Evolutionary conservation across 805 yeast genomes (phyloP).

Genomic region (Komagataella mondaviorum): DNA sequence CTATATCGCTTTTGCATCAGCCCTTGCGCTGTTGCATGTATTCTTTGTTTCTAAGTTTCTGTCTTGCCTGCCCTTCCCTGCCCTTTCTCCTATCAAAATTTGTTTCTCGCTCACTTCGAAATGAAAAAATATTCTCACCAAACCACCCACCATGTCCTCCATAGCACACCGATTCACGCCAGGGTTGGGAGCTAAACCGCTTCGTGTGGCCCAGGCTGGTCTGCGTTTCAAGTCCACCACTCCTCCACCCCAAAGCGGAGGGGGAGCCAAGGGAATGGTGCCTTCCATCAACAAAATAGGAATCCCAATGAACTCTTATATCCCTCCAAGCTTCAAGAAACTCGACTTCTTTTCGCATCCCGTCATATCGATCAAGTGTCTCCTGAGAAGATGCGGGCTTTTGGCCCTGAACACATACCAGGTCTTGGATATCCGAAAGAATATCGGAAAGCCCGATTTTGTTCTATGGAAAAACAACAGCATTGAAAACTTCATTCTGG

Average conservation of each 20-base stretch:
- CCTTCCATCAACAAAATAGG: slow-evolving; percentile 16
- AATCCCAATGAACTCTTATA: slow-evolving; percentile 23
- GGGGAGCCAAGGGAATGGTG: neutral
- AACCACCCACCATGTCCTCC: neutral
- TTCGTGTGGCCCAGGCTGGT: neutral
- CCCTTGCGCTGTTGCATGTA: too few relatives aligned
- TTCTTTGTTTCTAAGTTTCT: neutral
- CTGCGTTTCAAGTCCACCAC: neutral
- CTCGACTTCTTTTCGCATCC: slow-evolving; percentile 27
- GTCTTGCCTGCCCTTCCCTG: neutral
- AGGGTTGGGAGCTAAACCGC: neutral
- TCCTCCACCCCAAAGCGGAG: neutral
- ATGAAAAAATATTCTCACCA: neutral
- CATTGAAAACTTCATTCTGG: slow-evolving; percentile 59
- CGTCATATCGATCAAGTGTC: slow-evolving; percentile 23
- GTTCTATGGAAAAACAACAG: slow-evolving; percentile 78
- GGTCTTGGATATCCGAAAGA: slow-evolving; percentile 28
- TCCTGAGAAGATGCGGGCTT: slow-evolving; percentile 50
- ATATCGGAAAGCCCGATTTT: slow-evolving; percentile 45
- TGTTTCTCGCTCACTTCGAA: neutral
- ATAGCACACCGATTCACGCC: neutral
- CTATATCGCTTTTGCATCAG: neutral
- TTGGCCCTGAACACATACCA: slow-evolving; percentile 55
- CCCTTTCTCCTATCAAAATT: neutral
- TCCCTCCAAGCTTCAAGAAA: slow-evolving; percentile 35